These are phyloP conservation scores for Planoprotostelium fungivorum DNA, from an alignment of 78 protist genomes.

Conservation along the genomic window DNA sequence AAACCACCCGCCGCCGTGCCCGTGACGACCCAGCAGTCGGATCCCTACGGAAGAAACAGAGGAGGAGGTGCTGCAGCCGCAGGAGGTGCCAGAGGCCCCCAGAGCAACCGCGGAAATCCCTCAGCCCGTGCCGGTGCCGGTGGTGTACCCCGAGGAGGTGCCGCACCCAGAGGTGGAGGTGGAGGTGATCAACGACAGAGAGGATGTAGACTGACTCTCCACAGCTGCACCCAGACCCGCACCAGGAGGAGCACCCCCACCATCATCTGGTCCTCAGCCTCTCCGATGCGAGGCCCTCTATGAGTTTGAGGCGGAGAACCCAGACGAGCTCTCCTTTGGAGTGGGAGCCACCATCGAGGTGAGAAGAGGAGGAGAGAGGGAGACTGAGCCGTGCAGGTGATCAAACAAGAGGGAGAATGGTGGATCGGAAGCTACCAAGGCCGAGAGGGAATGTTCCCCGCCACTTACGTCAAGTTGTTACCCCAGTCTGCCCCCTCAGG, in stretches of 20 bases:
- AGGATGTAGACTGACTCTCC: background rate
- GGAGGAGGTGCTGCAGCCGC: background rate
- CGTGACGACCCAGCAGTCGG: background rate
- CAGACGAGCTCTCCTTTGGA: slow-evolving; percentile 48
- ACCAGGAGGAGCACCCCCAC: slow-evolving; percentile 44
- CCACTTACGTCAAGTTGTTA: slow-evolving; percentile 28
- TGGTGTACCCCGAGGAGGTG: background rate
- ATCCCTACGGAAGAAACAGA: background rate
- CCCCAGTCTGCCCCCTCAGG: background rate
- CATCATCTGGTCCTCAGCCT: background rate
- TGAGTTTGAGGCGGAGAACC: slow-evolving; percentile 58
- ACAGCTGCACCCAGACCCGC: slow-evolving; percentile 33
- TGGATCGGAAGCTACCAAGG: slow-evolving; percentile 58
- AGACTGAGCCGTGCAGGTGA: background rate
- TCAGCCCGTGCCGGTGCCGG: background rate
- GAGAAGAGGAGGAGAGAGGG: background rate
- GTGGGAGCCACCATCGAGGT: slow-evolving; percentile 62
- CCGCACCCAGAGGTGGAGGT: background rate
- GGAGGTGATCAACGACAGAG: background rate
- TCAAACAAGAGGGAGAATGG: slow-evolving; percentile 46
- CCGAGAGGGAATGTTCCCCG: slow-evolving; percentile 41
- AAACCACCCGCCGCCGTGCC: background rate
- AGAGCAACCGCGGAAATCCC: background rate
- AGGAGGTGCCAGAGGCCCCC: background rate
- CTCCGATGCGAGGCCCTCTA: slow-evolving; percentile 48